phyloP scores from a whole-genome alignment of 1,139 yeast species.

The Lodderomyces oxycetoniae region DNA sequence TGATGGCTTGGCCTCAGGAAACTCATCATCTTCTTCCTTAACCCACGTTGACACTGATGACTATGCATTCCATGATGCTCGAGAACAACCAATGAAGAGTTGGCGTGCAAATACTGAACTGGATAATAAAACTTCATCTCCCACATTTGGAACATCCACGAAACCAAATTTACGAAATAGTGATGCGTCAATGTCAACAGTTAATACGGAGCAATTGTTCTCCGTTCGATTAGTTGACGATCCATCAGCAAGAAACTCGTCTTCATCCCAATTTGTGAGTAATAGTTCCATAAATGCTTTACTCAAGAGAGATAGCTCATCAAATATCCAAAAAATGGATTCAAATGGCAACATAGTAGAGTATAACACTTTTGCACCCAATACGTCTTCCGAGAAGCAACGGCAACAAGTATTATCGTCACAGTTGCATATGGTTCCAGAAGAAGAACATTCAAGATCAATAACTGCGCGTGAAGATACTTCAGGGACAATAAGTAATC shows the following conservation, averaged over 20 bases:
- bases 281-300: constrained; percentile 27
- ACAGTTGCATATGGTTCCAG: constrained; percentile 29
- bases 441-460: constrained; percentile 25
- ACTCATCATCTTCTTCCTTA: constrained; percentile 32
- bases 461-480: constrained; percentile 13
- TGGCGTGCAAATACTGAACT: constrained; percentile 61
- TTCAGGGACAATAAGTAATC: constrained; percentile 19
- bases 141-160: no score
- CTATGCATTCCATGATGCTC: constrained; percentile 5
- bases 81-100: constrained; percentile 40
- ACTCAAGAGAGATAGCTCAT: constrained; percentile 30
- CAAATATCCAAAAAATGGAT: constrained; percentile 47
- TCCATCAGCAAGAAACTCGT: constrained; percentile 35
- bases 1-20: constrained; percentile 31
- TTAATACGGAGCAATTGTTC: constrained; percentile 77
- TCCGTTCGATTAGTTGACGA: constrained; percentile 75
- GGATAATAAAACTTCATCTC: constrained; percentile 19
- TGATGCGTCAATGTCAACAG: constrained; percentile 72
- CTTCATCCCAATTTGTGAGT: constrained; percentile 28
- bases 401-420: constrained; percentile 23
- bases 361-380: constrained; percentile 8
- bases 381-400: constrained; percentile 7
- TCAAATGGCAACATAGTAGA: constrained; percentile 51
- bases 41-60: constrained; percentile 36
- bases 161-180: constrained; percentile 38